These are phyloP conservation scores for Earliella scabrosa DNA, from an alignment of 1,284 basidiomycete species.

Conservation along the genomic window DNA sequence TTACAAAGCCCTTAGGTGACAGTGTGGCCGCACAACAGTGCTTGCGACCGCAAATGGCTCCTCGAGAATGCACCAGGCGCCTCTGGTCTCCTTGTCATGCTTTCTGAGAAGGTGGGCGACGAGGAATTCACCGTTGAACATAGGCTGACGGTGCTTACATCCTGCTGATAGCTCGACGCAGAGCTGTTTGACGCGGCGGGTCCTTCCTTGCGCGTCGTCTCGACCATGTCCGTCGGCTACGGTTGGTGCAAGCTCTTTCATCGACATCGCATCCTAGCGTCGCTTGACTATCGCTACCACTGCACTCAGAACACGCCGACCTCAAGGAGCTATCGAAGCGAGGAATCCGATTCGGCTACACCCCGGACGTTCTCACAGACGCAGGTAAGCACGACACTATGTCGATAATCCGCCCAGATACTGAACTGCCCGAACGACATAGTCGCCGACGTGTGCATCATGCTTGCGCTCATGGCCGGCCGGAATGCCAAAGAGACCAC, in stretches of 20 bases:
- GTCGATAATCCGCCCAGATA: no score
- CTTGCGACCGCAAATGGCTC: constrained; percentile 78
- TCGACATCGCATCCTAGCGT: no score
- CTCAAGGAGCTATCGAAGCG: constrained; percentile 64
- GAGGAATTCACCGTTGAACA: no score
- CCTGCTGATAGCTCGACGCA: constrained; percentile 61
- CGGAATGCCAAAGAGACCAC: constrained; percentile 74
- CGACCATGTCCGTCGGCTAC: constrained; percentile 91
- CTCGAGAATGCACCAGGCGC: constrained; percentile 74
- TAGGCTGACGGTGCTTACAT: no score
- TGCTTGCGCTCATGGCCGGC: constrained; percentile 91
- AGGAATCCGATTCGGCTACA: constrained; percentile 84
- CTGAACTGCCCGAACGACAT: constrained; percentile 4
- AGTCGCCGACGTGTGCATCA: constrained; percentile 89
- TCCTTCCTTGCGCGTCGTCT: constrained; percentile 74
- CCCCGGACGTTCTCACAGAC: constrained; percentile 88
- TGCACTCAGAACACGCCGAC: constrained; percentile 80
- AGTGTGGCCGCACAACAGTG: constrained; percentile 68
- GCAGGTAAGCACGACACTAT: no score
- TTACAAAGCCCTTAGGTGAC: constrained; percentile 51
- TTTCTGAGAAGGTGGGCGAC: constrained; percentile 68
- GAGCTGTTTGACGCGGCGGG: constrained; percentile 79
- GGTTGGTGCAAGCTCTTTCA: constrained; percentile 45
- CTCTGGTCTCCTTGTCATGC: constrained; percentile 67
- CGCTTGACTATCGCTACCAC: neutral